Conservation (phyloP, 306 rosid genomes). For the Medicago lupulina region DNA sequence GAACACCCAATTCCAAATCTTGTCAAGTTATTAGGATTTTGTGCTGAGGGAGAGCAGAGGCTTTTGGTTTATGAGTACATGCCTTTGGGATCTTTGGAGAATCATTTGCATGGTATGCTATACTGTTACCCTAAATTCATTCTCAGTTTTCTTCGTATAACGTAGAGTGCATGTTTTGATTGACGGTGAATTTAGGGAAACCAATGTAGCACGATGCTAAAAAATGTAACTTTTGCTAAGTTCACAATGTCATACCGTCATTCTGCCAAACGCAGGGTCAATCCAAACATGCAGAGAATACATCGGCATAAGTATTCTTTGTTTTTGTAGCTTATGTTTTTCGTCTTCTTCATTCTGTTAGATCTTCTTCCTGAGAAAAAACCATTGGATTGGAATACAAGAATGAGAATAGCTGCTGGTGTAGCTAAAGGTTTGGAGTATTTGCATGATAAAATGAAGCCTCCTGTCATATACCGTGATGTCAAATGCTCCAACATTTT, state of each 20-base stretch:
- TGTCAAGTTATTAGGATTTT: conserved; percentile 84
- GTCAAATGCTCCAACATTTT: conserved; percentile 93
- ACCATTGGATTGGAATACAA: conserved; percentile 82
- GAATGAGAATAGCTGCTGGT: conserved; percentile 94
- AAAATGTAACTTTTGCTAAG: background rate
- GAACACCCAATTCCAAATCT: conserved; percentile 85
- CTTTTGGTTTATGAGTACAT: conserved; percentile 93
- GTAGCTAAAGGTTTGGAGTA: conserved; percentile 95
- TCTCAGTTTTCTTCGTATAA: conserved; percentile 6
- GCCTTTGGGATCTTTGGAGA: conserved; percentile 91
- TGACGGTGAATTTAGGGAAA: background rate
- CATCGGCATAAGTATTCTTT: background rate
- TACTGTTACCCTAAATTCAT: background rate
- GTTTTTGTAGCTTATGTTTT: conserved; percentile 4
- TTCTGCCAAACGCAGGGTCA: background rate
- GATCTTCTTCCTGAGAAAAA: conserved; percentile 58
- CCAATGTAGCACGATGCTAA: background rate
- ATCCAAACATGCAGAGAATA: background rate
- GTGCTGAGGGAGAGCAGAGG: conserved; percentile 86
- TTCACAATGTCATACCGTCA: background rate
- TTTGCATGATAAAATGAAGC: conserved; percentile 81
- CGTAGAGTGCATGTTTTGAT: background rate
- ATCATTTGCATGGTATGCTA: conserved; percentile 81
- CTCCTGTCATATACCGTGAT: conserved; percentile 95
- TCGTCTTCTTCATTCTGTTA: conserved; percentile 3